Conservation (phyloP, 306 rosid species). For the Sophora flavescens region DNA sequence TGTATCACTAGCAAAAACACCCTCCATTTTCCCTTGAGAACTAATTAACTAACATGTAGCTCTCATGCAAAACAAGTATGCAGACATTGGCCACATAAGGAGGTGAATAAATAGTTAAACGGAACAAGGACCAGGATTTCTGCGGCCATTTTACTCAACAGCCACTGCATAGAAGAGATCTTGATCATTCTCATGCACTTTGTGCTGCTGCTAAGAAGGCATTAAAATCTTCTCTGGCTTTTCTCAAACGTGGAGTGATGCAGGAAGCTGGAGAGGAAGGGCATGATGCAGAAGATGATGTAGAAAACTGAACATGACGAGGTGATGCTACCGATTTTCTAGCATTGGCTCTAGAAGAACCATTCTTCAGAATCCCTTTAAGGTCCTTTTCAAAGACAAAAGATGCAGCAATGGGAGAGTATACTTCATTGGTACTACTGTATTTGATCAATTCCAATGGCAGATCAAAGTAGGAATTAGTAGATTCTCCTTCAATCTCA, state of each 20-base stretch:
- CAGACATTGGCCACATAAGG: neutral
- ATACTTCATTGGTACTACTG: constrained; percentile 53
- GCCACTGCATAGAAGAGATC: neutral
- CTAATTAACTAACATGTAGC: constrained; percentile 14
- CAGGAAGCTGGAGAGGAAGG: constrained; percentile 71
- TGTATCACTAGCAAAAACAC: constrained; percentile 5
- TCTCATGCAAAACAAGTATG: constrained; percentile 15
- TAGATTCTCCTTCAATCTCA: constrained; percentile 59
- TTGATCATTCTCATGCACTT: constrained; percentile 50
- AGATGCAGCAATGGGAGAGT: constrained; percentile 62
- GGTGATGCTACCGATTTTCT: constrained; percentile 65
- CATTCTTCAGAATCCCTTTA: constrained; percentile 69
- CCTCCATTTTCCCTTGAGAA: constrained; percentile 13
- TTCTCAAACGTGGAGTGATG: constrained; percentile 73
- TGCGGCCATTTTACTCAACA: neutral
- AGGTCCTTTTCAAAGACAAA: constrained; percentile 61
- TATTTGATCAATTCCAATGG: constrained; percentile 75
- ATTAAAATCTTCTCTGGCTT: constrained; percentile 79
- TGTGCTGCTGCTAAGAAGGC: constrained; percentile 80
- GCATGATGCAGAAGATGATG: constrained; percentile 58
- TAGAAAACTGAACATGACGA: constrained; percentile 74
- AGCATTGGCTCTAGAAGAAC: constrained; percentile 49
- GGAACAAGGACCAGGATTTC: neutral
- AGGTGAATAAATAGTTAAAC: neutral
- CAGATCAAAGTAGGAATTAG: constrained; percentile 71